phyloP scores from a whole-genome alignment of 768 basidiomycete genomes.

The Russula griseocarnosa region DNA sequence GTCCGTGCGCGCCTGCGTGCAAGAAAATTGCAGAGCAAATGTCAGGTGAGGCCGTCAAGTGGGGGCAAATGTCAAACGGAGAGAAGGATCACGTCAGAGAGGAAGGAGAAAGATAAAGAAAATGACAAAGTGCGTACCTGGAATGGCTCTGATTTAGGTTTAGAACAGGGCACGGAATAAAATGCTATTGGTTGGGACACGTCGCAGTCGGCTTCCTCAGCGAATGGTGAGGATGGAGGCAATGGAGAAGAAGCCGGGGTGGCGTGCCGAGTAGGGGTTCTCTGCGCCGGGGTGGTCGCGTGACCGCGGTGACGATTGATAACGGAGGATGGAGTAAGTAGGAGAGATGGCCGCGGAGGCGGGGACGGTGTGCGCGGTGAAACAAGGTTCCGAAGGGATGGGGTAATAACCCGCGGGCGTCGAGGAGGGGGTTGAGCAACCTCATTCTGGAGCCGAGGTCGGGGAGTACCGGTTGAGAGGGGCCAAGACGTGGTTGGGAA shows the following conservation, averaged over 20 bases:
- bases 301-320: constrained; percentile 16
- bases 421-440: background rate
- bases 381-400: constrained; percentile 22
- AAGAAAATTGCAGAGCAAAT: background rate
- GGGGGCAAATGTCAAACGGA: background rate
- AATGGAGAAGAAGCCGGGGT: constrained; percentile 22
- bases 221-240: constrained; percentile 27
- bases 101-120: background rate
- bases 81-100: background rate
- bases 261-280: constrained; percentile 4
- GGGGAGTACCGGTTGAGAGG: background rate
- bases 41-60: constrained; percentile 7
- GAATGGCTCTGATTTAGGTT: constrained; percentile 5
- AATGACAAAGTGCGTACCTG: constrained; percentile 7
- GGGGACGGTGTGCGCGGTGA: constrained; percentile 17
- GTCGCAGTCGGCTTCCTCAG: constrained; percentile 19
- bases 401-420: constrained; percentile 14
- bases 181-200: background rate
- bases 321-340: background rate
- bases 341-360: constrained; percentile 12
- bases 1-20: constrained; percentile 8
- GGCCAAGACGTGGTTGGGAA: constrained; percentile 22
- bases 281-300: constrained; percentile 1
- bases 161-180: constrained; percentile 6
- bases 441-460: background rate